phyloP scores from a whole-genome alignment of 495 filamentous ascomycete species.

The Amphirosellinia nigrospora region DNA sequence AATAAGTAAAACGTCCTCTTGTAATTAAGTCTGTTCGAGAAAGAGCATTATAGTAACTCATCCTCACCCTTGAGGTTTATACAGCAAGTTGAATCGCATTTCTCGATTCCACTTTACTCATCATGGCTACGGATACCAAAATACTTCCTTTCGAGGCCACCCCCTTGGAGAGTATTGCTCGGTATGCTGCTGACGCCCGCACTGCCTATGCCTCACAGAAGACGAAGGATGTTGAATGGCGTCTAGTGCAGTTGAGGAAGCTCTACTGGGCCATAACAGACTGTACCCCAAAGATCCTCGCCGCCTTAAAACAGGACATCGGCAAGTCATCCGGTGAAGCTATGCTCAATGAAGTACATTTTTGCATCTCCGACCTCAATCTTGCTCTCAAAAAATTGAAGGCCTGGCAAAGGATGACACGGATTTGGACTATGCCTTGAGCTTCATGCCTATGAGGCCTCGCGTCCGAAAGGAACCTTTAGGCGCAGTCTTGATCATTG shows the following conservation, averaged over 20 bases:
- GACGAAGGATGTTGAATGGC: slow-evolving; percentile 80
- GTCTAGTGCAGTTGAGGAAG: slow-evolving; percentile 83
- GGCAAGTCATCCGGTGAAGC: slow-evolving; percentile 75
- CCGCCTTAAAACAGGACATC: slow-evolving; percentile 76
- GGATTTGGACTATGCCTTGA: slow-evolving; percentile 66
- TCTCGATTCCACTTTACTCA: background rate
- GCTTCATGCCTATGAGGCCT: slow-evolving; percentile 70
- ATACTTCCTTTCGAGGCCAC: slow-evolving; percentile 69
- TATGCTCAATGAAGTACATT: slow-evolving; percentile 71
- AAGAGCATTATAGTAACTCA: background rate
- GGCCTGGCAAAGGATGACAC: slow-evolving; percentile 81
- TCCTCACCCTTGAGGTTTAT: background rate
- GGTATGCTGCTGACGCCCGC: slow-evolving; percentile 61
- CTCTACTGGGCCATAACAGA: slow-evolving; percentile 92
- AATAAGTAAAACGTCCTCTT: background rate
- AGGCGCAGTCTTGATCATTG: slow-evolving; percentile 83
- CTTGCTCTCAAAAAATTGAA: slow-evolving; percentile 76
- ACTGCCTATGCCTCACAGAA: slow-evolving; percentile 75
- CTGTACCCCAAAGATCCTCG: slow-evolving; percentile 68
- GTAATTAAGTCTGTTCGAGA: background rate
- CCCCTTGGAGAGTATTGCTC: slow-evolving; percentile 67
- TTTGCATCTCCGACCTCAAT: slow-evolving; percentile 78
- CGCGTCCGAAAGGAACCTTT: slow-evolving; percentile 89
- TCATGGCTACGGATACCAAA: slow-evolving; percentile 45
- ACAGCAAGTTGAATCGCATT: background rate